Base-by-base conservation (phyloP, 2,329 filamentous ascomycete genomes). In the Chaetomium globosum region DNA sequence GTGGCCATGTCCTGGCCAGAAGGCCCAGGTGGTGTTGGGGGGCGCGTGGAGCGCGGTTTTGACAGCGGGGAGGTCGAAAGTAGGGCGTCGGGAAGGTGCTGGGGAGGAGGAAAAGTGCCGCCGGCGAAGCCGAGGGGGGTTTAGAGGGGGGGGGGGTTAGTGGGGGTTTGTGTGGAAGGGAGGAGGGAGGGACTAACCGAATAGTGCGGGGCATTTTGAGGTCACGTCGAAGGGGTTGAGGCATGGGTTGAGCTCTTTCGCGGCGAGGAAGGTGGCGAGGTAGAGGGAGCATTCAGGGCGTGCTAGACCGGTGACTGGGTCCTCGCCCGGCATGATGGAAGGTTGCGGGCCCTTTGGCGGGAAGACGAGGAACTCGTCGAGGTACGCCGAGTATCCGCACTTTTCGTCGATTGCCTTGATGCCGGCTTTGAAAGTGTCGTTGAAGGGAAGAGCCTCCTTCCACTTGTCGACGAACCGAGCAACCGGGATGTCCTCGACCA, bases 31-130 rank as follows among this genome's bases (percentile, higher is more conserved):
- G 9, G 28, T 21, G 62, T 64, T 64, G 28, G 21, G 10, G 6
- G 56, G 56, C 2, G 57, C 62, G 57, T 64, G 19, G 30, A 64
- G 8, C 9, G 57, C 51, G 13, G 49, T 21, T 19, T 64, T 64
- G 51, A 64, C 62, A 3, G n/a, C n/a, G 21, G 62, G 62, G n/a
- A 60, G 39, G 57, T 64, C 23, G 62, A 64, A 64, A 64, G 56
- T 60, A 59, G 16, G 62, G 56, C 3, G 49, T 46, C 8, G 56
- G 51, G 62, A 64, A 64, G 39, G n/a, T 8, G 0, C 56, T 2
- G 0, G 62, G 56, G 39, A 64, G 56, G n/a, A 21, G 23, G 39
- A 56, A 56, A 51, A 0, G 26, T 54, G 56, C 62, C 62, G 62
- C 10, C 36, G 19, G 62, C 7, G 39, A 64, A 55, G 13, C 62